Evolutionary conservation across 805 yeast species (phyloP), one percentile per base, ranked within the genome.

Genomic region (Candida ortonii): DNA sequence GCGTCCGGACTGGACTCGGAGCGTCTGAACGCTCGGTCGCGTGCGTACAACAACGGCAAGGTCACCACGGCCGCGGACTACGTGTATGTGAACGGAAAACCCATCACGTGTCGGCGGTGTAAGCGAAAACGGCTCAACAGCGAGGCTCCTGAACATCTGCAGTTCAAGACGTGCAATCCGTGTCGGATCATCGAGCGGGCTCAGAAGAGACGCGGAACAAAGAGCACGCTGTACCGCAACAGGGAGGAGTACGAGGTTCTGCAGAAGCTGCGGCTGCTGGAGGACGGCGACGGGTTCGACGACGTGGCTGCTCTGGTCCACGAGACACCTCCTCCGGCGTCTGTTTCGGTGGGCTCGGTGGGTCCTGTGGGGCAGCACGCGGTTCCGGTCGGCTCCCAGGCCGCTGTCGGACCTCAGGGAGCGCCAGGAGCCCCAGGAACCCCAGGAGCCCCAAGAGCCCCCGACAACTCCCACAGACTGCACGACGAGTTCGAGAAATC

Each of bases 81-180:
- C 29, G 42, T 47, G 30, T 53, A 50, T 28, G 44, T 50, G 20
- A 49, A 56, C 33, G 62, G 62, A 17, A 53, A 53, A 36, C 62
- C 69, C 30, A 53, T 68, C 22, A 55, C 62, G 2, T 73, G 80
- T 49, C 76, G 80, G 51, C 71, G 80, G 48, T 73, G 80, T 58
- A 73, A 73, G 49, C 57, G 77, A 33, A 68, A 71, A 65, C 64
- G 80, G 57, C 64, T 71, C 44, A 70, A 67, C 40, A 73, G 72
- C 41, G 80, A 73, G 53, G 73, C 74, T 16, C 71, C 75, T 2
- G 78, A 73, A 42, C 78, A 73, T 25, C 62, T 68, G 45, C 76
- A 71, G 49, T 73, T 72, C 52, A 73, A 73, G 42, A 73, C 80
- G 4, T 73, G 80, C 55, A 76, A 73, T 49, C 72, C 75, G 42